phyloP scores from a whole-genome alignment of 306 rosid genomes.

The Cucumis hystrix region DNA sequence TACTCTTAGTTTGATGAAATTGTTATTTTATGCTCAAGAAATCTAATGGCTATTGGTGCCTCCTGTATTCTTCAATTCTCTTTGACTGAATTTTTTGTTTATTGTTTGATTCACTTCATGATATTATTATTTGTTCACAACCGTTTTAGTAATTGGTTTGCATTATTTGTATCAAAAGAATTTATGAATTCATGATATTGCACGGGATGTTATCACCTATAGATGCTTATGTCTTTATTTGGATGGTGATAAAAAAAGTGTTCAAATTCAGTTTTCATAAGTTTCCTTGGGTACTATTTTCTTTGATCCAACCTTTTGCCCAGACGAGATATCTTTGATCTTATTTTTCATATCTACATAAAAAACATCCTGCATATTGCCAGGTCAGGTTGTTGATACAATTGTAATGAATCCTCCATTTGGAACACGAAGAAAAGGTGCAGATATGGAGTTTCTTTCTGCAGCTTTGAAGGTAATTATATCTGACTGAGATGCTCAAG shows the following conservation, averaged over 20 bases:
- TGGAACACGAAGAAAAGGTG: constrained; percentile 82
- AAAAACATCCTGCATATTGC: constrained; percentile 4
- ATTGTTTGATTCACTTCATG: not conserved
- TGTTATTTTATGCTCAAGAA: not conserved
- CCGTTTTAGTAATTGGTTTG: not conserved
- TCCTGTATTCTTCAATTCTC: not conserved
- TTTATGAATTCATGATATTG: not conserved
- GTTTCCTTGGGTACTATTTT: not conserved
- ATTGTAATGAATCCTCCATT: constrained; percentile 93
- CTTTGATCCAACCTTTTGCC: not conserved
- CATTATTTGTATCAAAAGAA: not conserved
- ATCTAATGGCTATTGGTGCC: not conserved
- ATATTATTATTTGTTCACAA: not conserved
- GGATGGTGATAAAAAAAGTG: not conserved
- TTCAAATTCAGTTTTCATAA: not conserved
- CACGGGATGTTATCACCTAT: not conserved
- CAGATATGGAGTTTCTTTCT: constrained; percentile 71
- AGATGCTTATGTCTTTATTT: not conserved
- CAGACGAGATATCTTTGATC: not conserved
- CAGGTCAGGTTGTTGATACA: constrained; percentile 71
- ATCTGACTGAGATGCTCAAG: not conserved
- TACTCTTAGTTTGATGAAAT: not conserved
- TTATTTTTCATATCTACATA: constrained; percentile 1
- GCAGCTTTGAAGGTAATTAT: constrained; percentile 59
- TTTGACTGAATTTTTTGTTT: no score